phyloP scores from a whole-genome alignment of 441 rosid species.

The Euphorbia schlechtendalii region DNA sequence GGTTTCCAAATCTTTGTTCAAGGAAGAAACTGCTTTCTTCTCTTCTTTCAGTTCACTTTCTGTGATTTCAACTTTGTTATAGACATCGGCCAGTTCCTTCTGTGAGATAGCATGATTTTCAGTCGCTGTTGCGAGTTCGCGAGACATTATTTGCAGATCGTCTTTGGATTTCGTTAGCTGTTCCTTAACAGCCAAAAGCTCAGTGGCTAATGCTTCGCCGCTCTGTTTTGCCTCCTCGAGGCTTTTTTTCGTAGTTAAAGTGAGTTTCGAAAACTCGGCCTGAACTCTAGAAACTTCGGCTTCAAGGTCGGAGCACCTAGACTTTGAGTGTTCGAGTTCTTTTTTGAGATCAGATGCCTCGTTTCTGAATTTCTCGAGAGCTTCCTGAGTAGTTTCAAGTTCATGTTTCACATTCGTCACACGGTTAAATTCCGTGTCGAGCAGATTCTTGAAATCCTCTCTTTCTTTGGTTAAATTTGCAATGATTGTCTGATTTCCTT shows the following conservation, averaged over 20 bases:
- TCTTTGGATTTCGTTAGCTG: slow-evolving; percentile 42
- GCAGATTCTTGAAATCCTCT: slow-evolving; percentile 42
- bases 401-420: slow-evolving; percentile 50
- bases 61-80: slow-evolving; percentile 47
- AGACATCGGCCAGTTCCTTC: slow-evolving; percentile 56
- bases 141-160: slow-evolving; percentile 38
- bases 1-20: slow-evolving; percentile 53
- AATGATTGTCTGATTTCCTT: slow-evolving; percentile 32
- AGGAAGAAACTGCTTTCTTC: slow-evolving; percentile 36
- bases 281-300: slow-evolving; percentile 48
- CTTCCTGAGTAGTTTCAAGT: slow-evolving; percentile 39
- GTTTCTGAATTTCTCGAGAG: slow-evolving; percentile 41
- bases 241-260: slow-evolving; percentile 30
- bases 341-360: slow-evolving; percentile 50
- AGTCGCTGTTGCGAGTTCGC: slow-evolving; percentile 37
- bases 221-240: slow-evolving; percentile 42
- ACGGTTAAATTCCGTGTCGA: slow-evolving; percentile 39
- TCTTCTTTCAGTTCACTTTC: slow-evolving; percentile 56
- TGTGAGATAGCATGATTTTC: slow-evolving; percentile 49
- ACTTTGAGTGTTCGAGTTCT: slow-evolving; percentile 45
- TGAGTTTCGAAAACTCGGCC: slow-evolving; percentile 46
- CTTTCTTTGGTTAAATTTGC: slow-evolving; percentile 45
- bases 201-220: slow-evolving; percentile 34
- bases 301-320: slow-evolving; percentile 45
- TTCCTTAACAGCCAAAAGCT: slow-evolving; percentile 48